These are phyloP conservation scores for Entomortierella chlamydospora DNA, from an alignment of 192 early-diverging fungal genomes.

Conservation along the genomic window DNA sequence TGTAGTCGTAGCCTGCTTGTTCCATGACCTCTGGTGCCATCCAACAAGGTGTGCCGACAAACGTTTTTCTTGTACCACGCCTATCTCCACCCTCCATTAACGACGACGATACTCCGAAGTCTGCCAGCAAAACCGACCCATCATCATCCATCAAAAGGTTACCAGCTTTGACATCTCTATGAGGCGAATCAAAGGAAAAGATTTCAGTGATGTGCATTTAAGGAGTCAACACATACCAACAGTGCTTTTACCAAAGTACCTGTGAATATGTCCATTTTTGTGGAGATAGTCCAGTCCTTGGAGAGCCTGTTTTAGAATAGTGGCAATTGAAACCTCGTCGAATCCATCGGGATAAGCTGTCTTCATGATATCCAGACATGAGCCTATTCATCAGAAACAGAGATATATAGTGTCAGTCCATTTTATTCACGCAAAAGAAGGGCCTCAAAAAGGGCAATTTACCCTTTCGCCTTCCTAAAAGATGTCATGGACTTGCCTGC, in stretches of 20 bases:
- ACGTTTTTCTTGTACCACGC: slow-evolving; percentile 70
- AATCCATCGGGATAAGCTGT: slow-evolving; percentile 85
- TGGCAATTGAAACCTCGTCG: slow-evolving; percentile 82
- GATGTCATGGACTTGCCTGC: slow-evolving; percentile 59
- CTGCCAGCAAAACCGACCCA: slow-evolving; percentile 71
- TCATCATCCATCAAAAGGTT: slow-evolving; percentile 76
- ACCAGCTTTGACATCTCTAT: slow-evolving; percentile 77
- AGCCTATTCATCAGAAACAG: slow-evolving; percentile 59
- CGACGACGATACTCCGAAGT: slow-evolving; percentile 78
- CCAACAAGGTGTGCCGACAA: slow-evolving; percentile 80
- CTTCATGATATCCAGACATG: slow-evolving; percentile 92
- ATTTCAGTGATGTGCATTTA: neutral
- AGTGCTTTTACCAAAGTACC: slow-evolving; percentile 13
- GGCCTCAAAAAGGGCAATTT: too few relatives aligned
- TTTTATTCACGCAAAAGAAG: neutral
- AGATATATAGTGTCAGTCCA: neutral
- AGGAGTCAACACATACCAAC: neutral
- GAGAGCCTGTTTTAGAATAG: slow-evolving; percentile 82
- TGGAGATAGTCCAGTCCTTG: slow-evolving; percentile 76
- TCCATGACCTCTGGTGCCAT: slow-evolving; percentile 93
- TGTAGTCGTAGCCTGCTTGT: slow-evolving; percentile 88
- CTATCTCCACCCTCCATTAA: slow-evolving; percentile 74
- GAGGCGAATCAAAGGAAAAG: neutral
- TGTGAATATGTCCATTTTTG: slow-evolving; percentile 74
- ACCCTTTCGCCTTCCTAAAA: neutral